These are phyloP conservation scores for Acanthamoeba rhysodes DNA, from an alignment of 208 protist species.

Conservation along the genomic window DNA sequence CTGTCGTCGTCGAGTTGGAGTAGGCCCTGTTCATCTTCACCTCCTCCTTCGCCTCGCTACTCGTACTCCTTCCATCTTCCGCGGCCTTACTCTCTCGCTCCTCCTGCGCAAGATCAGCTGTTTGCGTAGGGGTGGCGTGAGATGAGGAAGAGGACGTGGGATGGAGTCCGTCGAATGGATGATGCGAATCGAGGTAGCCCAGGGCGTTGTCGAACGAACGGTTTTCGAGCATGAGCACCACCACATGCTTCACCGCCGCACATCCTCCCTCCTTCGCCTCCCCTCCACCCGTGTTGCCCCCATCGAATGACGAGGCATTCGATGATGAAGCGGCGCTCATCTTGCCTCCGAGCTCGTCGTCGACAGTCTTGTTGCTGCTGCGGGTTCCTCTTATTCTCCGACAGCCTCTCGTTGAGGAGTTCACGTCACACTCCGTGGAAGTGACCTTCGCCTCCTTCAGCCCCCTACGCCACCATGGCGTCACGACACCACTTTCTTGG, in stretches of 20 bases:
- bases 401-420: no score
- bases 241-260: background rate
- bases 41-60: background rate
- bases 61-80: background rate
- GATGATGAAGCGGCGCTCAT: background rate
- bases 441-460: no score
- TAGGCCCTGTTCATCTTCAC: background rate
- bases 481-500: no score
- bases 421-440: no score
- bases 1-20: background rate
- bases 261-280: no score
- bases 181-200: slow-evolving; percentile 55
- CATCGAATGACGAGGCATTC: background rate
- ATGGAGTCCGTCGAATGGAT: slow-evolving; percentile 35
- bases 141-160: background rate
- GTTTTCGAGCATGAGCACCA: slow-evolving; percentile 60
- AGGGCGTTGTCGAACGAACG: slow-evolving; percentile 47
- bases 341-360: background rate
- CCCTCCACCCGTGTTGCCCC: background rate
- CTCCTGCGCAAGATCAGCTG: background rate
- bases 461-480: no score
- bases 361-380: no score
- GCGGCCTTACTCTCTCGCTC: background rate
- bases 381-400: no score
- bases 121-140: background rate